Evolutionary conservation across 1,139 yeast species (phyloP).

Genomic region (Yamadazyma taylorii): DNA sequence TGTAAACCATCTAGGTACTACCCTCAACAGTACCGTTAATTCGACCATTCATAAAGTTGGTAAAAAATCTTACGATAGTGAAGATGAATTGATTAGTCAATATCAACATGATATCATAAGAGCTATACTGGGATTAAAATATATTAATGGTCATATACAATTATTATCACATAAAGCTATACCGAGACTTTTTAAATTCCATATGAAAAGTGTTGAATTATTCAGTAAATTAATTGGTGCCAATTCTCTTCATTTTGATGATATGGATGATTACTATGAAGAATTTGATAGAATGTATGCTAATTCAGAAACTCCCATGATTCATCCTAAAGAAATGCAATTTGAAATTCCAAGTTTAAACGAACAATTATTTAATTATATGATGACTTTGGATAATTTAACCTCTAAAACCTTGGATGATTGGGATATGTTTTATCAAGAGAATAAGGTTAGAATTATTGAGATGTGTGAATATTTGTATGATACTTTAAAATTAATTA

Average conservation of each 20-base stretch:
- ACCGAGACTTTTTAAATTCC: slow-evolving; percentile 36
- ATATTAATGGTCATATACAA: slow-evolving; percentile 35
- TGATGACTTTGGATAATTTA: slow-evolving; percentile 29
- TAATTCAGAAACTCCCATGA: slow-evolving; percentile 30
- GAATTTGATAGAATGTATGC: slow-evolving; percentile 35
- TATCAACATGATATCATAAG: slow-evolving; percentile 47
- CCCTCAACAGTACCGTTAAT: slow-evolving; percentile 10
- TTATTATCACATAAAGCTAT: slow-evolving; percentile 34
- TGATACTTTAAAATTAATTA: slow-evolving; percentile 39
- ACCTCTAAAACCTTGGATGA: slow-evolving; percentile 31
- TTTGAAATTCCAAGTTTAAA: slow-evolving; percentile 30
- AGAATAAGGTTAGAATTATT: slow-evolving; percentile 31
- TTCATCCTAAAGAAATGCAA: slow-evolving; percentile 42
- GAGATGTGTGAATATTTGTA: slow-evolving; percentile 42
- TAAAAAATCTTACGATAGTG: slow-evolving; percentile 29
- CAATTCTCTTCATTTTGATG: slow-evolving; percentile 43
- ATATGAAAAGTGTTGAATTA: slow-evolving; percentile 30
- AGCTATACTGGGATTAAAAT: slow-evolving; percentile 45
- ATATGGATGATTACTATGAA: slow-evolving; percentile 40
- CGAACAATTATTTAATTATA: slow-evolving; percentile 31
- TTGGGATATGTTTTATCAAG: slow-evolving; percentile 31
- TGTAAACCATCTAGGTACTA: slow-evolving; percentile 10
- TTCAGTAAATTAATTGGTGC: slow-evolving; percentile 38
- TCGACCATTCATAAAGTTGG: slow-evolving; percentile 13
- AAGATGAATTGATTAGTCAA: slow-evolving; percentile 42